Evolutionary conservation across 805 yeast species (phyloP), one percentile per base, ranked within the genome.

Genomic region (Cyberlindnera suaveolens): DNA sequence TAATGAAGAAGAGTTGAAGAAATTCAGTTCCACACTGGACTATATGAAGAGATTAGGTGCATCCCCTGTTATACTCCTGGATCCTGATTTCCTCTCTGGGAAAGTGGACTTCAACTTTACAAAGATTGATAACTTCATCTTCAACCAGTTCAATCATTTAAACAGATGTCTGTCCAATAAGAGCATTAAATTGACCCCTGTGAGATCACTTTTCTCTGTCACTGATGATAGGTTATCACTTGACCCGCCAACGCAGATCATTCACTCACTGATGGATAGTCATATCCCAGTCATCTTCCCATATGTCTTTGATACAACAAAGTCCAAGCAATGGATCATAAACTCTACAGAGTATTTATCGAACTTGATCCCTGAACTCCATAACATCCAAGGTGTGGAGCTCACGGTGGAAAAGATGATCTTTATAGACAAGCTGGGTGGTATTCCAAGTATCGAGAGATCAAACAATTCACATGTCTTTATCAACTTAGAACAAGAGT

Each of bases 391-490:
- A 4, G 17, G 40, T 4, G 44, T 36, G 35, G 50, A 45, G 15
- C 65, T 65, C 39, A 68, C 81, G 1, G 74, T 93, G 35, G 99
- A 93, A 49, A 93, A 93, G 52, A 64, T 91, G 26, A 76, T 91
- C 7, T 79, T 82, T 48, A 67, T 93, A 27, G 97, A 89, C 54
- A 77, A 80, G 1, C 60, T 74, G 16, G 99, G 99, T 2, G 99
- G 99, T 0, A 82, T 88, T 6, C 98, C 98, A 0, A 84, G 95
- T 1, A 67, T 80, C 19, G 96, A 88, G 57, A 71, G 98, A 45
- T 75, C 79, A 45, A 78, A 80, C 44, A 79, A 89, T 4, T 76
- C 95, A 15, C 99, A 93, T 62, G 95, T 93, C 1, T 83, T 84
- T 46, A 80, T 91, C 45, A 91, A 93, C 56, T 63, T 91, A 32